Evolutionary conservation across 495 filamentous ascomycete genomes (phyloP).

Genomic region (Chaetomium tenue): DNA sequence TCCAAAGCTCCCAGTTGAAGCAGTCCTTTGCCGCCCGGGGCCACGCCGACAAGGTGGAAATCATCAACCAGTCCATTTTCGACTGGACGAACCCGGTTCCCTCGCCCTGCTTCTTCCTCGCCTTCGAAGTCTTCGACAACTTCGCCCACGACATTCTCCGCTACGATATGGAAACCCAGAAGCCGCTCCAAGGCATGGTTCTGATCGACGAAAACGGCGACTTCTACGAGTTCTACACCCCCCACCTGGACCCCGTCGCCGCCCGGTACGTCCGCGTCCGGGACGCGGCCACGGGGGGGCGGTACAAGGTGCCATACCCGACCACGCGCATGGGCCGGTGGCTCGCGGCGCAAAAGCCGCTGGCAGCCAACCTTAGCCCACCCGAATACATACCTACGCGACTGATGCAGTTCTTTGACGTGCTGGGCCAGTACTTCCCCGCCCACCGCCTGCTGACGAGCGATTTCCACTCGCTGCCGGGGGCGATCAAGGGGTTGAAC

Average conservation of each 20-base stretch:
- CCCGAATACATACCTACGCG: conserved; percentile 94
- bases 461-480: conserved; percentile 85
- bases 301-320: conserved; percentile 54
- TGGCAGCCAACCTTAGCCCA: conserved; percentile 66
- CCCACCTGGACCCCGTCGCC: conserved; percentile 75
- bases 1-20: conserved; percentile 71
- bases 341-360: conserved; percentile 60
- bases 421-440: conserved; percentile 82
- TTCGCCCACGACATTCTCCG: conserved; percentile 93
- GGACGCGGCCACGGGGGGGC: conserved; percentile 53
- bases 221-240: conserved; percentile 89
- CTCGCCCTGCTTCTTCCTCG: conserved; percentile 93
- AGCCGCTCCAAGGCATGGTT: conserved; percentile 80
- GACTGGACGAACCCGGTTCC: conserved; percentile 84
- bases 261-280: conserved; percentile 78
- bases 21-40: conserved; percentile 62
- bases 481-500: conserved; percentile 77
- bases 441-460: conserved; percentile 82
- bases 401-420: conserved; percentile 94
- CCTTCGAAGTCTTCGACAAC: conserved; percentile 98
- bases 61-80: conserved; percentile 92
- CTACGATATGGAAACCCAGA: conserved; percentile 72
- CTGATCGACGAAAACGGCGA: conserved; percentile 83
- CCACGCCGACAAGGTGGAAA: conserved; percentile 84
- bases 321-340: conserved; percentile 57